Evolutionary conservation across 2,329 filamentous ascomycete genomes (phyloP), one percentile per base, ranked within the genome.

Genomic region (Neofusicoccum parvum): DNA sequence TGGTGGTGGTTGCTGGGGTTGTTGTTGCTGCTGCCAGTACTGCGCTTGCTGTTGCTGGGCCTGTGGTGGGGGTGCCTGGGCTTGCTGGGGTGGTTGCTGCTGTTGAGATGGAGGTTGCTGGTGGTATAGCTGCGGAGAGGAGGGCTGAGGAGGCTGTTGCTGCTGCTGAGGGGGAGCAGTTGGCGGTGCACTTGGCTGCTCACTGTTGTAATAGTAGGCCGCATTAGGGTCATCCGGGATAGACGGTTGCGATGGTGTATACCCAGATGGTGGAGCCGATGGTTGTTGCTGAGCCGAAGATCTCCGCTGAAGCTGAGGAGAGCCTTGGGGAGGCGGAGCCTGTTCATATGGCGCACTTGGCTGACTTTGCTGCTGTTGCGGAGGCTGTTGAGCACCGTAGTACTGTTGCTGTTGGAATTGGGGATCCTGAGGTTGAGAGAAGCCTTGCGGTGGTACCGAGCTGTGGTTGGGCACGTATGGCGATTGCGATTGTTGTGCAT

Each of bases 401-500:
- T 72, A 78, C 36, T 75, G 67, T 64, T 75, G 75, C 54, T 75
- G 72, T n/a, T 67, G 66, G 37, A 75, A 75, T 39, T 73, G 72
- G 36, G 65, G 65, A 10, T 76, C 75, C 5, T 69, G 68, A 20
- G 72, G 72, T 6, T 64, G 71, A 11, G 72, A 69, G 59, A 68
- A 70, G 39, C 71, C 73, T 48, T 70, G 72, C 6, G 71, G 69
- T 64, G 71, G 68, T 32, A 69, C 69, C 36, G 75, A 73, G 50
- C 72, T 68, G 50, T 73, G 75, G 62, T 76, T 76, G 72, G 32
- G 74, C 65, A 48, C 79, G 77, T n/a, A 75, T 68, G 46, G 63
- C 50, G 71, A 68, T 66, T 78, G 78, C 39, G 82, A 78, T 60
- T 82, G 81, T 62, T 82, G 81, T 32, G 81, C 71, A 62, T 80